Evolutionary conservation across 768 basidiomycete genomes (phyloP), one percentile per base, ranked within the genome.

Genomic region (Lentinula lateritia): DNA sequence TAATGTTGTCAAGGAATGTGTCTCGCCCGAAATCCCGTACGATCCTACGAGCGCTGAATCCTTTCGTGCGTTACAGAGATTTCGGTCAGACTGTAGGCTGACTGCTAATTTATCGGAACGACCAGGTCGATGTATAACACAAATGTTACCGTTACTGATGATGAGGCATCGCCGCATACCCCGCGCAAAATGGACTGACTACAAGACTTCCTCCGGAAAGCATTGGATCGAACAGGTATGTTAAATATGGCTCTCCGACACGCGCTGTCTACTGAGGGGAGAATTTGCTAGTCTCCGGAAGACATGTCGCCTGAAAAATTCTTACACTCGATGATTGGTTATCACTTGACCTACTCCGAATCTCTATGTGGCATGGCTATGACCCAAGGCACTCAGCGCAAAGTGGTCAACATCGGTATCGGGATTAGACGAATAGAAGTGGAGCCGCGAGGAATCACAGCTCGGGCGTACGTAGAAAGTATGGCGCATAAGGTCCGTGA

Each of bases 151-250:
- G 0, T 75, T 92, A 12, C 84, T 92, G 66, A 91, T 92, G 90
- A 92, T 92, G 90, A 77, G 90, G 15, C 90, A 92, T 71, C 79
- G 90, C 60, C 84, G 90, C 42, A 88, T 92, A 72, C 88, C 90
- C 1, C 78, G 90, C 18, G 74, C 85, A 12, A 86, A 87, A 64
- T 92, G 90, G 90, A 78, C 80, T 62, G 89, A 90, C 64, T 80
- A 80, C 60, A 72, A 77, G 28, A 87, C 82, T 0, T 65, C 76
- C 1, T 82, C 76, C 46, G 89, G 89, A 46, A 92, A 92, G 66
- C 89, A 88, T 64, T 92, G 89, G 88, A 92, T 92, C 60, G 89
- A 92, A 66, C 89, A 89, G 58, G 58, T 59, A 6, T 34, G 20
- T n/a, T n/a, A 5, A 23, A 16, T 12, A 34, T 16, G 3, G 8